Evolutionary conservation across 306 rosid species (phyloP).

Genomic region (Gastrolobium villosum): DNA sequence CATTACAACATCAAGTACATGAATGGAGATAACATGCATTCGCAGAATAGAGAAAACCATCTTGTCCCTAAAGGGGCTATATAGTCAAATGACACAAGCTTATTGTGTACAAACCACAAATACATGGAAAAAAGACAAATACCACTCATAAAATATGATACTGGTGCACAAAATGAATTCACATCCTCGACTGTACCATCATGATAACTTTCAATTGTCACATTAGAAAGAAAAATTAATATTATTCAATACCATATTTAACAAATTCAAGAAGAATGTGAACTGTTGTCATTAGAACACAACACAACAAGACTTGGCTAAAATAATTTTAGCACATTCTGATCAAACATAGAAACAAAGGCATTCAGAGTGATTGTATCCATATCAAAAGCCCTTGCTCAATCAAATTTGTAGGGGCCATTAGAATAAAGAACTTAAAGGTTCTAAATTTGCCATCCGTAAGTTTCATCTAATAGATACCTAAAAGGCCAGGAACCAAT

Average conservation of each 20-base stretch:
- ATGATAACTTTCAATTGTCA: constrained; percentile 19
- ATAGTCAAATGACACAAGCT: constrained; percentile 3
- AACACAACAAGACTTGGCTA: neutral
- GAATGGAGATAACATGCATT: constrained; percentile 22
- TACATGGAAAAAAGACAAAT: neutral
- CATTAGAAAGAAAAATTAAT: neutral
- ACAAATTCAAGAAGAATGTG: neutral
- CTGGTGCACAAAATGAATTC: constrained; percentile 25
- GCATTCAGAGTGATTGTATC: constrained; percentile 14
- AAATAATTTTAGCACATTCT: constrained; percentile 12
- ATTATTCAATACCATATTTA: neutral
- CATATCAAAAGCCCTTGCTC: constrained; percentile 8
- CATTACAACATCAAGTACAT: constrained; percentile 16
- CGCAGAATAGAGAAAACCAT: constrained; percentile 11
- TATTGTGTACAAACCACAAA: neutral
- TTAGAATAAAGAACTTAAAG: neutral
- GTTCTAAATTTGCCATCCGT: constrained; percentile 19
- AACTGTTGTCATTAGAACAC: constrained; percentile 20
- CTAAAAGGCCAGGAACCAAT: constrained; percentile 10
- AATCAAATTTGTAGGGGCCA: constrained; percentile 13
- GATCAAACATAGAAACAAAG: constrained; percentile 7
- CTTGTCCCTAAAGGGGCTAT: neutral
- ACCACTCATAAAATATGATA: constrained; percentile 11
- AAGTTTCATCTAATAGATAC: constrained; percentile 17
- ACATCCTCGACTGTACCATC: neutral